A percentile compares a stretch with the other conserved stretches of the same genome.
These are phyloP conservation scores for Atkinsonella texensis DNA, from an alignment of 2,329 filamentous ascomycete species.

Conservation along the genomic window DNA sequence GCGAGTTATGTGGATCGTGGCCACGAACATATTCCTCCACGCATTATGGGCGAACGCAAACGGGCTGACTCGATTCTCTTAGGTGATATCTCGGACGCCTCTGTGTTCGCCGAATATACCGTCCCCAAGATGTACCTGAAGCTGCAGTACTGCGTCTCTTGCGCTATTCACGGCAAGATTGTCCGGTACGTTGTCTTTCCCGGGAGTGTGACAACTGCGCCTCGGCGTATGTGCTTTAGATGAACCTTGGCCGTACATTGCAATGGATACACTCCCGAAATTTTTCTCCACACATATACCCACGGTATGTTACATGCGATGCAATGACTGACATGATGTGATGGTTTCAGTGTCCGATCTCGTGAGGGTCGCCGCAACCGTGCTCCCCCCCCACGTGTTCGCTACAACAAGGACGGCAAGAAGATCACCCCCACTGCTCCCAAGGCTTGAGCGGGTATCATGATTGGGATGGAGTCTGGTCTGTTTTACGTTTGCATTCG, in stretches of 20 bases:
- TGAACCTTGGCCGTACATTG: slow-evolving; percentile 46
- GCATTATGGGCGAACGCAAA: background rate
- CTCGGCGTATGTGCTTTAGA: slow-evolving; percentile 39
- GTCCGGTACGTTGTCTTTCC: slow-evolving; percentile 78
- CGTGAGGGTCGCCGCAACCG: slow-evolving; percentile 96
- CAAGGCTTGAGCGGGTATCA: slow-evolving; percentile 25
- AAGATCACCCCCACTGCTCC: slow-evolving; percentile 74
- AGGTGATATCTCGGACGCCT: slow-evolving; percentile 99
- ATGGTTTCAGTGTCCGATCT: slow-evolving; percentile 74
- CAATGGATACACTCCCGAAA: slow-evolving; percentile 20
- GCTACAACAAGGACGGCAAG: slow-evolving; percentile 99
- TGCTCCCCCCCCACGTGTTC: slow-evolving; percentile 89
- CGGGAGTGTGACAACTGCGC: slow-evolving; percentile 47
- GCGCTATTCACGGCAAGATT: slow-evolving; percentile 99
- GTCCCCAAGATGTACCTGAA: slow-evolving; percentile 99
- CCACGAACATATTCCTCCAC: background rate
- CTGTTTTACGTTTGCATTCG: slow-evolving; percentile 25
- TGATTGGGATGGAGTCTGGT: slow-evolving; percentile 26
- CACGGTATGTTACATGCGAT: slow-evolving; percentile 17
- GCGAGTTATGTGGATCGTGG: background rate
- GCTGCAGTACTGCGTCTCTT: slow-evolving; percentile 99
- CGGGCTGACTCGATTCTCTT: slow-evolving; percentile 9
- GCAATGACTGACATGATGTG: slow-evolving; percentile 9
- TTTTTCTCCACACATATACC: background rate
- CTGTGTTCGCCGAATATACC: slow-evolving; percentile 97